Conservation (phyloP, 2,329 filamentous ascomycete genomes). For the Colletotrichum sojae region DNA sequence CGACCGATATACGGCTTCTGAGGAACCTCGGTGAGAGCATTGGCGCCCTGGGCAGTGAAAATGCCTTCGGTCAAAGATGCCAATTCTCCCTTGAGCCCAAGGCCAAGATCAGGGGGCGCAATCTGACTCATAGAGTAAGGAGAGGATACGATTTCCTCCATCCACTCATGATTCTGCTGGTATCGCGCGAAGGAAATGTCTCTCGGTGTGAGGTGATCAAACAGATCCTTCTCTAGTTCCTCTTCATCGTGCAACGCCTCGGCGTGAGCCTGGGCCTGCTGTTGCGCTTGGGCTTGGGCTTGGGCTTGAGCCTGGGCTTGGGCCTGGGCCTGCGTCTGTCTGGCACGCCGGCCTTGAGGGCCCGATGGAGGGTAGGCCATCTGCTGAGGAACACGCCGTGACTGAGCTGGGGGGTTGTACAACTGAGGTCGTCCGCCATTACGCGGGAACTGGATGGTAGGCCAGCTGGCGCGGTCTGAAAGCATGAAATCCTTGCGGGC, state of each 20-base stretch:
- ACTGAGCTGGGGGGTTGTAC: slow-evolving; percentile 57
- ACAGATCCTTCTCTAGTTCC: slow-evolving; percentile 85
- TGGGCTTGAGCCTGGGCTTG: slow-evolving; percentile 57
- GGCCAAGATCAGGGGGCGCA: slow-evolving; percentile 85
- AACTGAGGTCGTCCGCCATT: slow-evolving; percentile 66
- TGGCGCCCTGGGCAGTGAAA: slow-evolving; percentile 77
- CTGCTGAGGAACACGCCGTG: slow-evolving; percentile 68
- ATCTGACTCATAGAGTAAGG: slow-evolving; percentile 90
- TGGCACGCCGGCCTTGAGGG: slow-evolving; percentile 49
- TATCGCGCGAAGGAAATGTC: slow-evolving; percentile 92
- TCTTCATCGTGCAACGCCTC: slow-evolving; percentile 75
- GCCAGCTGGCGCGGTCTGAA: slow-evolving; percentile 91
- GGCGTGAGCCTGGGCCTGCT: slow-evolving; percentile 43
- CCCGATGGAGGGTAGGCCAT: slow-evolving; percentile 74
- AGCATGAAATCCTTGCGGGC: slow-evolving; percentile 96
- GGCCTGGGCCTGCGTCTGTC: slow-evolving; percentile 55
- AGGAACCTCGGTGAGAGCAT: slow-evolving; percentile 59
- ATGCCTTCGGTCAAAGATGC: slow-evolving; percentile 87
- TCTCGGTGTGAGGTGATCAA: slow-evolving; percentile 89
- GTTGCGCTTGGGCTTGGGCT: slow-evolving; percentile 46
- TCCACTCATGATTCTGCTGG: slow-evolving; percentile 97
- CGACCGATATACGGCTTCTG: slow-evolving; percentile 76
- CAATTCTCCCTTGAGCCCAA: slow-evolving; percentile 88
- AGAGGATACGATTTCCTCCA: slow-evolving; percentile 96
- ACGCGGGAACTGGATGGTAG: slow-evolving; percentile 80